Base-by-base conservation (phyloP, 1,284 basidiomycete species). In the Xerocomus cyaneibrunnescens region DNA sequence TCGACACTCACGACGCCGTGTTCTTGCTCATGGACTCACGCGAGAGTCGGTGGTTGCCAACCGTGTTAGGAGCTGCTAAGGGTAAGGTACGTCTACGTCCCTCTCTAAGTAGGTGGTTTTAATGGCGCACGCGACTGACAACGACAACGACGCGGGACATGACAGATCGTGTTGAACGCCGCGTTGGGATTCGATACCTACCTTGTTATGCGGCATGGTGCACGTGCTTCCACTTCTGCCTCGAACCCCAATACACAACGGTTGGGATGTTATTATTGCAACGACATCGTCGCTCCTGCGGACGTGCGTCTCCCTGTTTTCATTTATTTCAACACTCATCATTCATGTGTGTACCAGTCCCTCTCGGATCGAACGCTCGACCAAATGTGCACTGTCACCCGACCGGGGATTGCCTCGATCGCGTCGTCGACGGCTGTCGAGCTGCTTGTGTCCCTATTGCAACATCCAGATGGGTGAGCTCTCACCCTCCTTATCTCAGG, bases 331-430 rank as follows among this genome's bases (percentile, higher is more conserved):
- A 22, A 4, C 22, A 7, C 27, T 2, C 12, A 1, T 5, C 9
- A 1, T 17, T 47, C 5, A 22, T n/a, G 16, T 12, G 30, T 2
- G 40, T 13, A 19, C 25, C 22, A 97, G 94, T 95, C 92, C 0
- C 75, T 98, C 43, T 90, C 92, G 0, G 95, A 99, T 65, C 80
- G 95, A 31, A 98, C 95, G 1, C 79, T 99, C 23, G 97, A 99
- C 68, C 96, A 99, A 68, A 98, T 98, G 96, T 99, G 97, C 66
- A 99, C 97, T 0, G 97, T 99, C 13, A 98, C 96, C 0, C 76
- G 97, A n/a, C 96, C 97, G 0, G 96, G 96, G 0, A 77, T 98
- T 0, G 97, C 95, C 0, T 84, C 92, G 0, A 94, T 98, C 37
- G 96, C 96, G 0, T 85, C 90, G 0, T 87, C 94, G 0, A 90